Base-by-base conservation (phyloP, 306 rosid genomes). In the Cajanus cajan region DNA sequence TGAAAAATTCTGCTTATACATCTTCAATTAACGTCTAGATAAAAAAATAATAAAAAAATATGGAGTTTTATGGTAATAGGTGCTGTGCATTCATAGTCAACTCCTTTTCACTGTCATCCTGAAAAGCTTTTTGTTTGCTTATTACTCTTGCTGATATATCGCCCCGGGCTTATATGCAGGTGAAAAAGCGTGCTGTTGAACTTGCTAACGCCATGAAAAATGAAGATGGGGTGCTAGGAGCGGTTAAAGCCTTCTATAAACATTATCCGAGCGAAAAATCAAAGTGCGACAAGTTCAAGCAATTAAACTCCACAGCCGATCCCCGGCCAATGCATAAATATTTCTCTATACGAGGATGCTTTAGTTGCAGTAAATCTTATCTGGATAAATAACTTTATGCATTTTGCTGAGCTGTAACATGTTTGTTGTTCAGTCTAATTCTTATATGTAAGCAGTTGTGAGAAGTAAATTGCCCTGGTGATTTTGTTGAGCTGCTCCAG, bases 221-320 rank as follows among this genome's bases (percentile, higher is more conserved):
- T 12, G 98, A 95, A 81, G 96, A 95, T 61, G 98, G 98, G 19
- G 98, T 84, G 8, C 54, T 40, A 3, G 96, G 96, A 74, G 94
- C 98, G 36, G 98, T 95, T 82, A 81, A 80, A 69, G 95, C 98
- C 67, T 95, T 95, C 82, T 85, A 90, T 73, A 88, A 86, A 80
- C 96, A 92, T 82, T 94, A 85, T 75, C 86, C 82, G 25, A 58
- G 2, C 3, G 74, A 41, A 34, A 61, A 19, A 22, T 8, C 43
- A 12, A 64, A 58, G 50, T 5, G 50, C 5, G 62, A 47, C 52
- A 31, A 64, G 31, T 25, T 71, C 4, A 43, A 61, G 73, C 39
- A 61, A 52, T 7, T 31, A 73, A 15, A 65, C 76, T 5, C 61
- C 50, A 8, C 4, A 44, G 55, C 63, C 47, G 15, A 71, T 15